Evolutionary conservation across 495 filamentous ascomycete genomes (phyloP).

Genomic region (Penicillium odoratum): DNA sequence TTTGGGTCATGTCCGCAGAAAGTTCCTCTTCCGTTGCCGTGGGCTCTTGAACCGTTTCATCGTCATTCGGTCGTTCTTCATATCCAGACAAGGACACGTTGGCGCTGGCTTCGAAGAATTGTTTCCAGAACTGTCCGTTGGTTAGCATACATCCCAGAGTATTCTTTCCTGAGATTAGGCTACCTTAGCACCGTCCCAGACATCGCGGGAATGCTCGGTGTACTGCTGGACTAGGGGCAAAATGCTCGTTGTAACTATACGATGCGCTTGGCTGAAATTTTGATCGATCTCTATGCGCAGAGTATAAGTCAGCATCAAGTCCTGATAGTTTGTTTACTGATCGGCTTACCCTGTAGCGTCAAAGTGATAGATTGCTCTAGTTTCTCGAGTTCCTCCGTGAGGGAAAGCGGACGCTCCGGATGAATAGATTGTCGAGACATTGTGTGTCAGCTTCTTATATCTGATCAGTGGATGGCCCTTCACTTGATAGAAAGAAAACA

Average conservation of each 20-base stretch:
- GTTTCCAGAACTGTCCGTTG: constrained; percentile 84
- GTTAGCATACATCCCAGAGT: constrained; percentile 7
- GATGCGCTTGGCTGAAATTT: constrained; percentile 95
- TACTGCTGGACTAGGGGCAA: constrained; percentile 95
- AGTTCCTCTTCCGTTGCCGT: constrained; percentile 52
- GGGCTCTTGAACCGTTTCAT: constrained; percentile 48
- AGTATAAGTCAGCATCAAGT: constrained; percentile 11
- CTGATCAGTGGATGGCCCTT: background rate
- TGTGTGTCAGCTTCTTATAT: constrained; percentile 4
- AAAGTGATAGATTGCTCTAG: constrained; percentile 95
- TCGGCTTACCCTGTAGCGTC: constrained; percentile 77
- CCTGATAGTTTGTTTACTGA: constrained; percentile 18
- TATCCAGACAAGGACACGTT: constrained; percentile 97
- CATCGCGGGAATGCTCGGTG: constrained; percentile 85
- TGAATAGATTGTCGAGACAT: constrained; percentile 56
- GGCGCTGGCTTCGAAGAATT: constrained; percentile 97
- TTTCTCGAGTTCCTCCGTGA: constrained; percentile 95
- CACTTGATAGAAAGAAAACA: constrained; percentile 7
- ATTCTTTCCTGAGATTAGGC: constrained; percentile 1
- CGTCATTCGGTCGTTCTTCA: constrained; percentile 68
- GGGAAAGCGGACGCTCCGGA: constrained; percentile 65
- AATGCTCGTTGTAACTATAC: constrained; percentile 92
- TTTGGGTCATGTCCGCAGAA: constrained; percentile 49
- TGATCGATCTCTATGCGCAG: constrained; percentile 82
- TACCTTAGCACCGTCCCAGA: constrained; percentile 95